Base-by-base conservation (phyloP, 208 protist species). In the Leishmania arabica region DNA sequence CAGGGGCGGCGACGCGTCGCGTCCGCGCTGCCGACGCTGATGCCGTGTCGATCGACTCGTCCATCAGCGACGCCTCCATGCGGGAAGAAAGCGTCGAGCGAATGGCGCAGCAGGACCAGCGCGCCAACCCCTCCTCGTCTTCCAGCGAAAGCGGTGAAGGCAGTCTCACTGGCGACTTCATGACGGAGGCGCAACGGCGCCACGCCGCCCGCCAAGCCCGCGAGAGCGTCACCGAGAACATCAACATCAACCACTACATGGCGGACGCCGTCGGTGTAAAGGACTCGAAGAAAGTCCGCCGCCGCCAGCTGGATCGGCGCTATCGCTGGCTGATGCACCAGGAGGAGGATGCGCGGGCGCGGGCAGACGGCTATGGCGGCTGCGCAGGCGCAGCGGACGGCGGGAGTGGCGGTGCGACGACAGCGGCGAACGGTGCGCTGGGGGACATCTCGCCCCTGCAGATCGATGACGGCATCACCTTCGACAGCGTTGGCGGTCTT, bases 401-500 rank as follows among this genome's bases (percentile, higher is more conserved):
- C n/a, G 60, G 21, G 17, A 58, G 21, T 45, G 62, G 81, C 47
- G 71, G 54, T 31, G 69, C 78, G 51, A 37, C 77, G 9, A 69
- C 77, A 5, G 83, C 82, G 7, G 75, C 66, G 3, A 78, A 84
- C 24, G 84, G 81, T 0, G 86, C 87, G 0, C 76, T 91, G n/a
- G 94, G 92, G 19, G 92, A 95, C 77, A 92, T 95, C 53, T 87
- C 82, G 5, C 91, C 94, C 0, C 84, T 97, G 21, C 77, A 85
- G 60, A 79, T 97, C 47, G 89, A 97, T 72, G 76, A 74, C 62
- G 76, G 71, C 60, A 83, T 94, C 37, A 90, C 89, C 42, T 98
- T 97, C 84, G 90, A 90, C 78, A 90, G 89, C 80, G 94, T 98
- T 9, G 93, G 93, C 56, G 95, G 95, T 1, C 83, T 96, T 11